A percentile compares a stretch with the other conserved stretches of the same genome.
Conservation (phyloP, 1,284 basidiomycete species). For the Pseudozyma thailandica region DNA sequence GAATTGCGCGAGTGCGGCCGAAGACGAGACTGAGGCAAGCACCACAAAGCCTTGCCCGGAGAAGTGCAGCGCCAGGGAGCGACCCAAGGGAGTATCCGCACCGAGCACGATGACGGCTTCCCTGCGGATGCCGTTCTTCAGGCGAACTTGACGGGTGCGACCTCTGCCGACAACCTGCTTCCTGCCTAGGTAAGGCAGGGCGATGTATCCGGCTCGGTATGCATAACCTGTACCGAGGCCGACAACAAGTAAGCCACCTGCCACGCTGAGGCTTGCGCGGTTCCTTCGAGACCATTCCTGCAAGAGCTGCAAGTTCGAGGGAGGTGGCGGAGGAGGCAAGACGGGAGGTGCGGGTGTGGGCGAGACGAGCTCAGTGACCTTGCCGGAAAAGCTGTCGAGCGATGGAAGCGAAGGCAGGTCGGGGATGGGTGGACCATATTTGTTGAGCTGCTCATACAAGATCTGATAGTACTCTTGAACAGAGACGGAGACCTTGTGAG, state of each 20-base stretch:
- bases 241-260: constrained; percentile 35
- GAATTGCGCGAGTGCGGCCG: constrained; percentile 48
- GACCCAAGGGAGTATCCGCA: constrained; percentile 64
- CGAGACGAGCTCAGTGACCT: constrained; percentile 35
- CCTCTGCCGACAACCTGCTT: constrained; percentile 26
- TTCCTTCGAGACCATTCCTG: constrained; percentile 31
- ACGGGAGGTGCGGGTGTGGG: constrained; percentile 21
- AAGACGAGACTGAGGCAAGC: constrained; percentile 56
- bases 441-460: constrained; percentile 55
- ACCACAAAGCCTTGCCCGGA: constrained; percentile 61
- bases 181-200: constrained; percentile 41
- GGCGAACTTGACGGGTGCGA: constrained; percentile 31
- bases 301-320: constrained; percentile 20
- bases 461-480: constrained; percentile 54
- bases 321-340: constrained; percentile 50
- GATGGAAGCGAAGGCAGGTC: constrained; percentile 46
- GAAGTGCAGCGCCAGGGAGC: constrained; percentile 54
- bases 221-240: constrained; percentile 43
- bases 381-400: constrained; percentile 34
- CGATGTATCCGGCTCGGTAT: constrained; percentile 32
- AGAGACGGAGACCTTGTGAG: constrained; percentile 50
- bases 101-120: constrained; percentile 64
- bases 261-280: constrained; percentile 18
- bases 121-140: constrained; percentile 50
- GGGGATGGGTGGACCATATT: constrained; percentile 51